Conservation (phyloP, 1,284 basidiomycete genomes). For the Cerioporus squamosus region DNA sequence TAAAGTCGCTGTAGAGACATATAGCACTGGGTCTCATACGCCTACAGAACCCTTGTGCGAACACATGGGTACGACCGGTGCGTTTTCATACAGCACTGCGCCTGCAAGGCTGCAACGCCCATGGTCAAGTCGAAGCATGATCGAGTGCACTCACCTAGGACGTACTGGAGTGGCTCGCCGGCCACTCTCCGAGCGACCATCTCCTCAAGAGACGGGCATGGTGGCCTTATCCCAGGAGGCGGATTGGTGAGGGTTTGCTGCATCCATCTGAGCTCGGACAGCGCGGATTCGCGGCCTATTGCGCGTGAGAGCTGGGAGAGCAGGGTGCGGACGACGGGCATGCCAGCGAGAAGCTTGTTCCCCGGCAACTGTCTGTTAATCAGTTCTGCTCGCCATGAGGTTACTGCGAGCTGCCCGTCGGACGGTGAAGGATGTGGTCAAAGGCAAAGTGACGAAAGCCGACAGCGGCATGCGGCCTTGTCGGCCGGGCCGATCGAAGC, state of each 20-base stretch:
- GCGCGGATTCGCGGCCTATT: conserved; percentile 52
- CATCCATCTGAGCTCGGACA: conserved; percentile 68
- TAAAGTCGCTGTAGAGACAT: no score
- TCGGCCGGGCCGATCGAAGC: neutral
- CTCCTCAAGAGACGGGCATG: conserved; percentile 37
- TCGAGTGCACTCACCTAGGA: conserved; percentile 65
- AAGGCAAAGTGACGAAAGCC: no score
- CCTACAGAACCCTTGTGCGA: no score
- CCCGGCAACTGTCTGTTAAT: no score
- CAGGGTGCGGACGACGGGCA: conserved; percentile 33
- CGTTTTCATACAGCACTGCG: no score
- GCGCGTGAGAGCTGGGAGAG: conserved; percentile 39
- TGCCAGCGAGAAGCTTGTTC: no score
- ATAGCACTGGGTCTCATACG: no score
- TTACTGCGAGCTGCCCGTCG: neutral
- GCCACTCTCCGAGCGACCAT: conserved; percentile 59
- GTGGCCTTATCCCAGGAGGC: conserved; percentile 1
- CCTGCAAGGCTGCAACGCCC: no score
- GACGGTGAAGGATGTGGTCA: neutral
- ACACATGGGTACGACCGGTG: no score
- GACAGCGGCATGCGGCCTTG: neutral
- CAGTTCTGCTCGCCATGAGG: neutral
- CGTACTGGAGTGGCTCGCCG: conserved; percentile 90
- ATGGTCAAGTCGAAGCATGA: neutral
- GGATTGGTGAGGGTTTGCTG: conserved; percentile 38